These are phyloP conservation scores for Knoxia roxburghii DNA, from an alignment of 257 asterid species.

Conservation along the genomic window DNA sequence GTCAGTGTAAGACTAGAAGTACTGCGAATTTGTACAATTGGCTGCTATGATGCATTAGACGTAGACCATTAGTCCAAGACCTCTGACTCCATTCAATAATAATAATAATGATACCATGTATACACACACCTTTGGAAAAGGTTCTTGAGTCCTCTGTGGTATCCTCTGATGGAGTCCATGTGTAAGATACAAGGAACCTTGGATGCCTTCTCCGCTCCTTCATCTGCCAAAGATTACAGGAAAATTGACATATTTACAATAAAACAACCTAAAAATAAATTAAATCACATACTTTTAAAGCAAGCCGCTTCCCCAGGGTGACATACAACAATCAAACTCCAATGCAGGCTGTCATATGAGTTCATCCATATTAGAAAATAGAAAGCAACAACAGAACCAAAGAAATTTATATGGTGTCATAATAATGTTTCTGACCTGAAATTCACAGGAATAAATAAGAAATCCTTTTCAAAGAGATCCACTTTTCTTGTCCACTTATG, in stretches of 20 bases:
- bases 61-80: background rate
- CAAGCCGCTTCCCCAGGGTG: conserved; percentile 77
- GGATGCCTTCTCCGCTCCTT: conserved; percentile 31
- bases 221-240: conserved; percentile 40
- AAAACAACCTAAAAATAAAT: background rate
- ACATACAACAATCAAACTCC: conserved; percentile 93
- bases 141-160: conserved; percentile 59
- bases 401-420: conserved; percentile 8
- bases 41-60: background rate
- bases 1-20: background rate
- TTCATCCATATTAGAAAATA: conserved; percentile 23
- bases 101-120: too few relatives aligned
- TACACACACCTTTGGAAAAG: conserved; percentile 36
- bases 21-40: too few relatives aligned
- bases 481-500: conserved; percentile 85
- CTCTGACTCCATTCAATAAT: background rate
- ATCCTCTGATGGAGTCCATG: conserved; percentile 83
- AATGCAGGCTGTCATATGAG: conserved; percentile 65
- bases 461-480: conserved; percentile 70
- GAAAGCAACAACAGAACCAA: conserved; percentile 15
- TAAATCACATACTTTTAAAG: conserved; percentile 29
- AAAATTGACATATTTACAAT: conserved; percentile 13
- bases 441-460: conserved; percentile 79
- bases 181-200: conserved; percentile 73
- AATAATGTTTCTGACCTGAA: conserved; percentile 58